Evolutionary conservation across 225 moss, liverwort and hornwort species (phyloP).

Genomic region (Pseudisothecium myosuroides): DNA sequence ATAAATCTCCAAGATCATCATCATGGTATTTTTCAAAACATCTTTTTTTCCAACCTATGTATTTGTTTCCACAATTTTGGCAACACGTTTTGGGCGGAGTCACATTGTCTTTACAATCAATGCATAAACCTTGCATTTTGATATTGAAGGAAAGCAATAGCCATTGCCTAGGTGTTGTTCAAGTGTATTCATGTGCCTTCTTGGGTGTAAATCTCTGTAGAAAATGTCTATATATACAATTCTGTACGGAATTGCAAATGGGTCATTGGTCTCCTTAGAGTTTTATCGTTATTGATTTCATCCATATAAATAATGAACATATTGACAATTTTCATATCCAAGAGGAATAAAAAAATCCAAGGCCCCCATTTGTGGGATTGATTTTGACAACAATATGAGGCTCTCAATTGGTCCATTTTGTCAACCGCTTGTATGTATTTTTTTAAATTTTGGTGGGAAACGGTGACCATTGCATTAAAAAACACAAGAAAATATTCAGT

Average conservation of each 20-base stretch:
- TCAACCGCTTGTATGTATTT: too few species aligned
- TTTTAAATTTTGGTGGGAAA: too few species aligned
- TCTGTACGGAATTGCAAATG: background rate
- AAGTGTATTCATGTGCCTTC: accelerated
- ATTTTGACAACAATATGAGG: background rate
- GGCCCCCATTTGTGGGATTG: accelerated
- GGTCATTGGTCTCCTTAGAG: accelerated
- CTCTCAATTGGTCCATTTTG: accelerated
- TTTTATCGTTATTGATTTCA: background rate
- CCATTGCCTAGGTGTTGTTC: accelerated
- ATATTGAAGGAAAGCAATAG: background rate
- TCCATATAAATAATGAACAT: background rate
- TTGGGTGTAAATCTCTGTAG: accelerated
- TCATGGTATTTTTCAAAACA: background rate
- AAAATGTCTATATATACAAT: background rate
- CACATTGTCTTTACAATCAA: accelerated
- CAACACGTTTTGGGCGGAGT: accelerated
- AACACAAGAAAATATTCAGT: too few species aligned
- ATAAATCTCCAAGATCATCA: accelerated
- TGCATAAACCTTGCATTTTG: background rate
- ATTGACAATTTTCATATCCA: background rate
- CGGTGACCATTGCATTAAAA: too few species aligned
- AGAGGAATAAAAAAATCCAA: background rate
- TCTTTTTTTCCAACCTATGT: too few species aligned
- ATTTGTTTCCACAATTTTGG: too few species aligned